phyloP scores from a whole-genome alignment of 2,329 filamentous ascomycete species.

The Pseudogymnoascus sp. region DNA sequence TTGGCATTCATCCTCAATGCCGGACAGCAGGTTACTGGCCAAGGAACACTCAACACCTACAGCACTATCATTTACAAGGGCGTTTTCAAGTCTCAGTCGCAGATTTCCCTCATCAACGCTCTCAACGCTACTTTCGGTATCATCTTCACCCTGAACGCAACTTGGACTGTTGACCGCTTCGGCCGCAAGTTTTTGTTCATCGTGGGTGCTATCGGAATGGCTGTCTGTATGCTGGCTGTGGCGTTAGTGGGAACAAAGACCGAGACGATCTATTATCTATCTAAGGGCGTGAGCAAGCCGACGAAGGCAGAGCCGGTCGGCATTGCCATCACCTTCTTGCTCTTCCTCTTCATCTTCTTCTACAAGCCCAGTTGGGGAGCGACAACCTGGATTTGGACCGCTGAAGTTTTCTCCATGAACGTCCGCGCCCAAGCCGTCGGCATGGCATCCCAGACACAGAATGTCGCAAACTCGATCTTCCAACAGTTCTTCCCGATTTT shows the following conservation, averaged over 20 bases:
- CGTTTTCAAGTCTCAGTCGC: slow-evolving; percentile 52
- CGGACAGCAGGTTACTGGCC: slow-evolving; percentile 66
- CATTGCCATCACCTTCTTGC: slow-evolving; percentile 61
- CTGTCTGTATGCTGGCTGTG: slow-evolving; percentile 63
- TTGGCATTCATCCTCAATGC: slow-evolving; percentile 63
- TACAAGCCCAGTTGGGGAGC: slow-evolving; percentile 67
- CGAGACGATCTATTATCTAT: neutral
- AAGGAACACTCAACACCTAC: slow-evolving; percentile 68
- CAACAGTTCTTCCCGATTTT: slow-evolving; percentile 67
- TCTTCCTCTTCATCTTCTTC: slow-evolving; percentile 61
- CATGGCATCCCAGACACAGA: slow-evolving; percentile 53
- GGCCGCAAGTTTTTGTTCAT: slow-evolving; percentile 66
- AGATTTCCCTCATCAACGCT: slow-evolving; percentile 67
- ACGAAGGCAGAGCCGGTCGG: slow-evolving; percentile 56
- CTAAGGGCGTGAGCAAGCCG: slow-evolving; percentile 30
- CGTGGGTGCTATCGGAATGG: slow-evolving; percentile 62
- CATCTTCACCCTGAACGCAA: slow-evolving; percentile 65
- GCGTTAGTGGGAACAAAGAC: slow-evolving; percentile 52
- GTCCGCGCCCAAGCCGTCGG: slow-evolving; percentile 65
- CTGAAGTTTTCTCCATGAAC: slow-evolving; percentile 65
- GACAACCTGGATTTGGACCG: slow-evolving; percentile 66
- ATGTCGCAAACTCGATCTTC: slow-evolving; percentile 61
- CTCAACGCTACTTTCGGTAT: slow-evolving; percentile 69
- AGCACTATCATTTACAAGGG: slow-evolving; percentile 69
- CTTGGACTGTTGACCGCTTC: slow-evolving; percentile 67